A percentile compares a stretch with the other conserved stretches of the same genome.
phyloP scores from a whole-genome alignment of 352 stramenopile species.

The Globisporangium iwayamae region DNA sequence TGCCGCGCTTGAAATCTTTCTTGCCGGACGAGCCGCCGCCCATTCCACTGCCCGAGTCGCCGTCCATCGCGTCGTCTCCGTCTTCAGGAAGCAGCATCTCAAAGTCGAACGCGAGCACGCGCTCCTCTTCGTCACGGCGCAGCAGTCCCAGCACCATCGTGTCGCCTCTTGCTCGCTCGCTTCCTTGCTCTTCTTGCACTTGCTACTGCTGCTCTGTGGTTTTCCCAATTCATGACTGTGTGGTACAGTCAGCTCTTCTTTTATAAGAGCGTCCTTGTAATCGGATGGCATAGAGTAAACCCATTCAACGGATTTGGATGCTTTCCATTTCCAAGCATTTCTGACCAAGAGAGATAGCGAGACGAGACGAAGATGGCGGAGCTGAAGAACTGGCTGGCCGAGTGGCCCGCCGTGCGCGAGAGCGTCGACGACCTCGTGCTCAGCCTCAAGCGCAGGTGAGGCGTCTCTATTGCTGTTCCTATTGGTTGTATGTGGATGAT shows the following conservation, averaged over 20 bases:
- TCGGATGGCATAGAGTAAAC: background rate
- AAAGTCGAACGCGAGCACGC: constrained; percentile 78
- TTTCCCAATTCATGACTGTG: too few relatives aligned
- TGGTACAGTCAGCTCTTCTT: too few relatives aligned
- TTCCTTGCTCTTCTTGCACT: background rate
- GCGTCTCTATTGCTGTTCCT: background rate
- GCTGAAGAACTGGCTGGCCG: constrained; percentile 68
- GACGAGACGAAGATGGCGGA: constrained; percentile 18
- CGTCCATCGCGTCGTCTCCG: constrained; percentile 49
- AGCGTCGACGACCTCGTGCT: constrained; percentile 74
- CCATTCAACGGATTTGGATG: background rate
- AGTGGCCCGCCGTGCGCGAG: constrained; percentile 70
- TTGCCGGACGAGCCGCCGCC: constrained; percentile 45
- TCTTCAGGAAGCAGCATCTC: constrained; percentile 72
- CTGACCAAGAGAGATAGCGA: background rate
- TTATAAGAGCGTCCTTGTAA: constrained; percentile 2
- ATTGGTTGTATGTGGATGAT: background rate
- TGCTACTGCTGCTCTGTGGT: too few relatives aligned
- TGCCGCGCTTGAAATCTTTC: constrained; percentile 91
- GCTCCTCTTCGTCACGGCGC: constrained; percentile 80
- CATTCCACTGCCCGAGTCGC: constrained; percentile 32
- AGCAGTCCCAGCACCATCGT: constrained; percentile 75
- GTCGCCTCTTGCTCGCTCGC: background rate
- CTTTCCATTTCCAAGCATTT: constrained; percentile 1
- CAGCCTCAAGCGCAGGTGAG: constrained; percentile 72